Evolutionary conservation across 768 basidiomycete species (phyloP).

Genomic region (Leccinum rimulosum): DNA sequence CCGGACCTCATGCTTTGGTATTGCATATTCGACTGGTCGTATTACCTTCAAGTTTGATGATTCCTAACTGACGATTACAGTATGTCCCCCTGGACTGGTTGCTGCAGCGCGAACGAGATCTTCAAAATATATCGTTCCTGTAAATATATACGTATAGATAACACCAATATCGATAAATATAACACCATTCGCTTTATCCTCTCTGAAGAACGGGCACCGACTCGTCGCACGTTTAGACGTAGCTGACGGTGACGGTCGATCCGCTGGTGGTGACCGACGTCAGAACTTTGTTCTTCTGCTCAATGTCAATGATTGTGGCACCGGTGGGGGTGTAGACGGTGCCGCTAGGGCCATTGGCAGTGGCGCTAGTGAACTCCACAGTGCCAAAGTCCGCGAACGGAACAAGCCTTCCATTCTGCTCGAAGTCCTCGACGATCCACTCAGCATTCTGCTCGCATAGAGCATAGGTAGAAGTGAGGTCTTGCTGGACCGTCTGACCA

Average conservation of each 20-base stretch:
- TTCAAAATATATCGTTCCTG: neutral
- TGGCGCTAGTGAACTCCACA: conserved; percentile 12
- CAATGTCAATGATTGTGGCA: conserved; percentile 14
- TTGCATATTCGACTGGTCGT: neutral
- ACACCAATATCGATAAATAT: neutral
- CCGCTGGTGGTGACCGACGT: conserved; percentile 14
- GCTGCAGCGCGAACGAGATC: neutral
- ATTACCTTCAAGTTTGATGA: neutral
- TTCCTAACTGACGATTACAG: neutral
- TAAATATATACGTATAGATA: neutral
- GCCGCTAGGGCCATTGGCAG: conserved; percentile 7
- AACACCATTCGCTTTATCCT: neutral
- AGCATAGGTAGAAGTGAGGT: conserved; percentile 8
- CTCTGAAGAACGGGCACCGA: neutral
- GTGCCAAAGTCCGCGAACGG: conserved; percentile 18
- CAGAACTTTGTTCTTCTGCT: conserved; percentile 8
- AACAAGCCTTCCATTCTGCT: conserved; percentile 10
- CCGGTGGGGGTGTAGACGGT: conserved; percentile 11
- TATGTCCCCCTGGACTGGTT: neutral
- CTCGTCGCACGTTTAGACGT: conserved; percentile 2
- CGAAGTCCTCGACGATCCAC: conserved; percentile 26
- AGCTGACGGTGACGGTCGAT: conserved; percentile 4
- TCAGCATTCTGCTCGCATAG: conserved; percentile 21
- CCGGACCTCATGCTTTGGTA: neutral
- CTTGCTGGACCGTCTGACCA: conserved; percentile 10